These are phyloP conservation scores for Neonectria punicea DNA, from an alignment of 2,329 filamentous ascomycete species.

Conservation along the genomic window DNA sequence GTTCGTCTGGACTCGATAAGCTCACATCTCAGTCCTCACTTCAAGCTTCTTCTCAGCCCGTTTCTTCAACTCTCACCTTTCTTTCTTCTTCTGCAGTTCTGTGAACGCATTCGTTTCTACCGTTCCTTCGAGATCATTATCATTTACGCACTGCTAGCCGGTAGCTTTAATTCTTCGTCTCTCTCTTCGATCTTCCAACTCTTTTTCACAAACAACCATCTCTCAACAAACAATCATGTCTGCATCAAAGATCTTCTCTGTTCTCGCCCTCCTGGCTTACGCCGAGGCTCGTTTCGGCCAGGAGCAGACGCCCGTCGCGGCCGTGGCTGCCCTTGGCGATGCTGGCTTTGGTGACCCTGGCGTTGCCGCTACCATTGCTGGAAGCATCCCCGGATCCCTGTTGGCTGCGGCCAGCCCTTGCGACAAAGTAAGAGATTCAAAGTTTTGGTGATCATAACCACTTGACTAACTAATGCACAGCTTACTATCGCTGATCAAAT, in stretches of 20 bases:
- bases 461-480: conserved; percentile 46
- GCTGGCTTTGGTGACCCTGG: conserved; percentile 65
- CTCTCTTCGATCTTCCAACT: conserved; percentile 17
- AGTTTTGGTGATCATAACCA: neutral
- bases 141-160: conserved; percentile 37
- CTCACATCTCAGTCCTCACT: conserved; percentile 25
- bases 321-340: conserved; percentile 61
- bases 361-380: conserved; percentile 71
- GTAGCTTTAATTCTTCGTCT: conserved; percentile 26
- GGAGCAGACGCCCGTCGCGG: conserved; percentile 67
- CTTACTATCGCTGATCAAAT: conserved; percentile 73
- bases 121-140: conserved; percentile 33
- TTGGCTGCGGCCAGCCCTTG: conserved; percentile 74
- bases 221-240: conserved; percentile 17
- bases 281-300: conserved; percentile 70
- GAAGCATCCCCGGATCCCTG: conserved; percentile 69
- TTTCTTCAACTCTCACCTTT: conserved; percentile 23
- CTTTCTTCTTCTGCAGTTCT: conserved; percentile 41
- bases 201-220: conserved; percentile 1
- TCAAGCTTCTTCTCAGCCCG: conserved; percentile 26
- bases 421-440: conserved; percentile 59
- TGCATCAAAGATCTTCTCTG: conserved; percentile 30
- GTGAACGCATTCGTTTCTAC: conserved; percentile 45
- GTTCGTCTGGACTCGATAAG: conserved; percentile 25
- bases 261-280: conserved; percentile 48